Evolutionary conservation across 1,284 basidiomycete species (phyloP).

Genomic region (Moesziomyces sp.): DNA sequence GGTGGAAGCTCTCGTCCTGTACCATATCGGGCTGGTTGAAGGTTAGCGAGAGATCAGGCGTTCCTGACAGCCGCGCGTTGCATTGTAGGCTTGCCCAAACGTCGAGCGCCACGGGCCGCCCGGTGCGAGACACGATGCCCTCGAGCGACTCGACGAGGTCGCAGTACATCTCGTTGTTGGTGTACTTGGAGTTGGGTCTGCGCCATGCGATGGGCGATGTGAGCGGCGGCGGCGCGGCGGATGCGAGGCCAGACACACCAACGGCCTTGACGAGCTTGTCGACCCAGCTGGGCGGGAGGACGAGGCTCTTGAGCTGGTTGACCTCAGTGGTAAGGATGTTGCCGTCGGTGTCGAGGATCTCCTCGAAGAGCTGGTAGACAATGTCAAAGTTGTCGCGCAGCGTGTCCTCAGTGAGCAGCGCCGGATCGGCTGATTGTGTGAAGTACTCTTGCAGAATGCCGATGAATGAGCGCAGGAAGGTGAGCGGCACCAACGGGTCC

Average conservation of each 20-base stretch:
- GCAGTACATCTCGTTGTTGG: slow-evolving; percentile 61
- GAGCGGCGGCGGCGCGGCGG: slow-evolving; percentile 71
- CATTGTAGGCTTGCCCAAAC: slow-evolving; percentile 48
- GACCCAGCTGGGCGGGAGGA: slow-evolving; percentile 64
- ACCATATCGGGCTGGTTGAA: slow-evolving; percentile 73
- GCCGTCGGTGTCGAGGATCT: slow-evolving; percentile 64
- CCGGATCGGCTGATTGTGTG: slow-evolving; percentile 41
- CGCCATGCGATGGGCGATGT: slow-evolving; percentile 64
- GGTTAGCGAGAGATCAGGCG: slow-evolving; percentile 52
- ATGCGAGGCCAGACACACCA: slow-evolving; percentile 45
- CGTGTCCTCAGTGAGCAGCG: slow-evolving; percentile 56
- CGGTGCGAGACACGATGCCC: slow-evolving; percentile 70
- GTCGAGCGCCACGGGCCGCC: slow-evolving; percentile 50
- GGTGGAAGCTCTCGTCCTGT: slow-evolving; percentile 85
- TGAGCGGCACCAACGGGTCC: slow-evolving; percentile 88
- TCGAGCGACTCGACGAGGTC: slow-evolving; percentile 58
- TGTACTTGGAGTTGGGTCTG: slow-evolving; percentile 57
- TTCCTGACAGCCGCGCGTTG: slow-evolving; percentile 67
- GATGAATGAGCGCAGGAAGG: slow-evolving; percentile 85
- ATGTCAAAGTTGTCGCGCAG: slow-evolving; percentile 63
- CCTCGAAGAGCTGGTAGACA: slow-evolving; percentile 65
- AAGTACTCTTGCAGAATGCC: slow-evolving; percentile 70
- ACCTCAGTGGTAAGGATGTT: slow-evolving; percentile 63
- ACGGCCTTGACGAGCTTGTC: slow-evolving; percentile 57
- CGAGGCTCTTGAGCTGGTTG: slow-evolving; percentile 59